Evolutionary conservation across 257 asterid species (phyloP), one percentile per base, ranked within the genome.

Genomic region (Capsicum rhomboideum): DNA sequence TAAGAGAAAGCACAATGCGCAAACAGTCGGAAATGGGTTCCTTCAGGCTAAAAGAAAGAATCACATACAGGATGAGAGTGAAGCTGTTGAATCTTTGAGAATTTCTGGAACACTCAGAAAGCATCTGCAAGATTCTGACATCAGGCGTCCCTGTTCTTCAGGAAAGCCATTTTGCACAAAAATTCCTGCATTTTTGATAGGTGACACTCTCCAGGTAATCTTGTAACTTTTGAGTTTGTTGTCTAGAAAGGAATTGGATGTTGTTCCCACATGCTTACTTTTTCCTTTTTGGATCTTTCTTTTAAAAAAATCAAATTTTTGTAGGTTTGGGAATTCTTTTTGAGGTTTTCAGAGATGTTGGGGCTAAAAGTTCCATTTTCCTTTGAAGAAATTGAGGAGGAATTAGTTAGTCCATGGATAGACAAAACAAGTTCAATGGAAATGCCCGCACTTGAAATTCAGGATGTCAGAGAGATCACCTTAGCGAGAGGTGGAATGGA

Each of bases 141-240:
- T 86, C 63, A 90, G 97, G 86, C 94, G 86, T 83, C 90, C 92
- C 64, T 92, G 95, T 86, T 96, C 98, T 81, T 85, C 86, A 7
- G 98, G 99, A 86, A 91, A 90, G 86, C 91, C 91, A 58, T 91
- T 95, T 69, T 79, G 85, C 89, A 89, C 94, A 64, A 92, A 86
- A 86, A 95, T 97, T 82, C 97, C 99, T 71, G 80, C 91, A 3
- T 90, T 88, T 88, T 88, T 97, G 93, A 88, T 93, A 23, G 98
- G 99, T 67, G 98, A 95, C 89, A 90, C 95, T 71, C 90, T 97
- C 83, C 95, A 95, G 99, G 99, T 97, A 89, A 40, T 87, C 29
- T 50, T 34, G 59, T 14, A 75, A 83, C 21, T 86, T 18, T 29
- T 13, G 16, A 23, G 31, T 54, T 86, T 82, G 26, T 54, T 66